phyloP scores from a whole-genome alignment of 768 basidiomycete species.

The Russula emetica region DNA sequence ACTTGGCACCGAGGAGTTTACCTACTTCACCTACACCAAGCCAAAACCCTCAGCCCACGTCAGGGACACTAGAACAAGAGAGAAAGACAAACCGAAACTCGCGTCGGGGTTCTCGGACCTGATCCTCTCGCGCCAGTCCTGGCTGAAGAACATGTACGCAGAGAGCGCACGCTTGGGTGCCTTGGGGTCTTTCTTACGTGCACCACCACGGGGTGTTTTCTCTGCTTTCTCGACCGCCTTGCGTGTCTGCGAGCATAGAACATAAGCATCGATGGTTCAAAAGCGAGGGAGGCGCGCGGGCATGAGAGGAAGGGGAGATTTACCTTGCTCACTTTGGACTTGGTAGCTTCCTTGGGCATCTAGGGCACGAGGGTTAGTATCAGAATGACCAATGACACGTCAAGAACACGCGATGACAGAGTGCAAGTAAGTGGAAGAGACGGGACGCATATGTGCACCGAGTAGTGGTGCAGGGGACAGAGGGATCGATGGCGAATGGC shows the following conservation, averaged over 20 bases:
- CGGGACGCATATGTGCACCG: slow-evolving; percentile 4
- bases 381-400: slow-evolving; percentile 42
- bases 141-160: slow-evolving; percentile 98
- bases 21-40: slow-evolving; percentile 73
- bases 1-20: slow-evolving; percentile 91
- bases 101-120: slow-evolving; percentile 95
- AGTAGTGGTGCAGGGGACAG: background rate
- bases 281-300: slow-evolving; percentile 17
- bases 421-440: slow-evolving; percentile 13
- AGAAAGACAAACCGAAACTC: slow-evolving; percentile 63
- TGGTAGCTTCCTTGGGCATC: slow-evolving; percentile 78
- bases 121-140: slow-evolving; percentile 93
- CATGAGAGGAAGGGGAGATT: slow-evolving; percentile 21
- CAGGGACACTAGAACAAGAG: slow-evolving; percentile 11
- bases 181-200: slow-evolving; percentile 73
- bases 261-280: slow-evolving; percentile 19
- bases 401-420: slow-evolving; percentile 32
- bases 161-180: slow-evolving; percentile 90
- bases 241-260: slow-evolving; percentile 44
- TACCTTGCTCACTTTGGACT: slow-evolving; percentile 56
- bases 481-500: slow-evolving; percentile 18
- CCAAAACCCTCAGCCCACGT: slow-evolving; percentile 22
- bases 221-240: slow-evolving; percentile 74
- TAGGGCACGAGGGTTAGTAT: slow-evolving; percentile 36
- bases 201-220: slow-evolving; percentile 45